Evolutionary conservation across 768 basidiomycete species (phyloP), one percentile per base, ranked within the genome.

Genomic region (Suillus paluster): DNA sequence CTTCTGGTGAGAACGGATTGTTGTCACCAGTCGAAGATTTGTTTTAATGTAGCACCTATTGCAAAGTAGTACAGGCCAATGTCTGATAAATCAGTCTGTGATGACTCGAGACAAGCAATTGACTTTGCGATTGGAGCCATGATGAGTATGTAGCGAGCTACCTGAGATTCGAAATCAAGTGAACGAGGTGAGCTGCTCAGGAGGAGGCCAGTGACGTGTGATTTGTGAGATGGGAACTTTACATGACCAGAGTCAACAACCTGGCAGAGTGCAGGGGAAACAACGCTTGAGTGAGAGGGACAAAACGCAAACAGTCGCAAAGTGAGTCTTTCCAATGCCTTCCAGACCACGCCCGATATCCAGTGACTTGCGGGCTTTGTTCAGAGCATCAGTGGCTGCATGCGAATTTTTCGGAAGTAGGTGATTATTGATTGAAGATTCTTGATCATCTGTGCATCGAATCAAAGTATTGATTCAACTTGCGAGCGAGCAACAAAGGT

Each of bases 301-400:
- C 14, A 68, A 63, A 33, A 60, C 39, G 49, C 68, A 63, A 23
- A 71, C 46, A 15, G 69, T 70, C 0, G 50, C 69, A 59, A 73
- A 73, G 21, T 64, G 57, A 21, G 69, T 73, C 63, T 70, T 70
- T 10, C 73, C 67, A 50, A 74, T 70, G 11, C 64, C 34, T 23
- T 67, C 67, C 8, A 74, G 59, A 4, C 69, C 72, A 30, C 55
- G 65, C 1, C 38, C 41, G 33, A 68, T 64, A 2, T 66, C 58
- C 36, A 60, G 21, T n/a, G 58, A 46, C 4, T 61, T 50, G 15
- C 61, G 61, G 2, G 66, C 67, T 19, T 56, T n/a, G 10, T 58
- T 46, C 23, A 74, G 63, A 21, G 64, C 63, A 19, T 59, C 56
- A n/a, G 33, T 60, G 17, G 59, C 71, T 19, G 46, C 21, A 50